Conservation (phyloP, 164 flowering plant species). For the Magnolia changhungtana region DNA sequence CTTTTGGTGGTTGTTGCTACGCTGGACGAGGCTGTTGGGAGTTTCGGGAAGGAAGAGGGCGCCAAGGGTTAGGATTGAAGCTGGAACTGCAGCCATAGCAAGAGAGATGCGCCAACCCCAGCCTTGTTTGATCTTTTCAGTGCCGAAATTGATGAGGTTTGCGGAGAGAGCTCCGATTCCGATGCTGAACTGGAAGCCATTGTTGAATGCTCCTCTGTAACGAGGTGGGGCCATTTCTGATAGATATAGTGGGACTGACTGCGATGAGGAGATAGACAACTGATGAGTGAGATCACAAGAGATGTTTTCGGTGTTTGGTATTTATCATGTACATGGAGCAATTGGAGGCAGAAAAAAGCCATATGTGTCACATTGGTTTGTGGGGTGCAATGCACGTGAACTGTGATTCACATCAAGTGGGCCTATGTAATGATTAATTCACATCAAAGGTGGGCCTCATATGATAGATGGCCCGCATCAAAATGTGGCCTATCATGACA, state of each 20-base stretch:
- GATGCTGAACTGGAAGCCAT: constrained; percentile 52
- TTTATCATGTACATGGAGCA: too few relatives aligned
- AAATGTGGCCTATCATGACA: too few relatives aligned
- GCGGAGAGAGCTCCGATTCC: constrained; percentile 39
- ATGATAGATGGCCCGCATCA: too few relatives aligned
- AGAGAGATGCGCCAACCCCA: constrained; percentile 33
- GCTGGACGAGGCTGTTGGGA: constrained; percentile 30
- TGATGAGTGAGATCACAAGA: background rate
- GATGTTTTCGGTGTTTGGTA: too few relatives aligned
- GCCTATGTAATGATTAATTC: too few relatives aligned
- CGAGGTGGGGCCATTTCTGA: constrained; percentile 64
- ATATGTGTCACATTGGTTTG: too few relatives aligned
- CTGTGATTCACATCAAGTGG: too few relatives aligned
- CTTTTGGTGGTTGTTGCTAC: constrained; percentile 8
- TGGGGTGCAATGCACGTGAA: too few relatives aligned
- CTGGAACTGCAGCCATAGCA: constrained; percentile 27
- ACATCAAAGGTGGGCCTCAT: too few relatives aligned
- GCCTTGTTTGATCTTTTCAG: constrained; percentile 22
- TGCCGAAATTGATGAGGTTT: constrained; percentile 27
- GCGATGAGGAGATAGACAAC: background rate
- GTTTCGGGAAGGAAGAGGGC: constrained; percentile 31
- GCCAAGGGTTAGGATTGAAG: constrained; percentile 21
- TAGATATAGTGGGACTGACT: constrained; percentile 72
- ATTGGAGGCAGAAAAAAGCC: too few relatives aligned
- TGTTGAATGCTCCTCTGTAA: constrained; percentile 52